Evolutionary conservation across 257 asterid species (phyloP), one percentile per base, ranked within the genome.

Genomic region (Knoxia roxburghii): DNA sequence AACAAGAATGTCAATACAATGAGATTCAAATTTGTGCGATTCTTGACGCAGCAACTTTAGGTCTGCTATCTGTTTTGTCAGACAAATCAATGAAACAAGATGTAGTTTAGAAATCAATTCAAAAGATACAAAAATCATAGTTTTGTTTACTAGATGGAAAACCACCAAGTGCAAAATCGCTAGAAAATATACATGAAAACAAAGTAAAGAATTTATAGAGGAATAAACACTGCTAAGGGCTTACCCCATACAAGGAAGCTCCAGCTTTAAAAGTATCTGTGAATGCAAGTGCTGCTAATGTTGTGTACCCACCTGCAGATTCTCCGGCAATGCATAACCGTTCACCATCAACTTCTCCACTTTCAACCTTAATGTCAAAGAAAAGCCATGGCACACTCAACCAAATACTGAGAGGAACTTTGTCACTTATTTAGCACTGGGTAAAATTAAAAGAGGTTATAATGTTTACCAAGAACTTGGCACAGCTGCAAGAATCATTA

Each of bases 271-370:
- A 93, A 24, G 72, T 77, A 68, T 90, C 84, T 65, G 81, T 80
- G 77, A 93, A 93, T 64, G 97, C 97, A 70, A 90, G 96, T 50
- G 97, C 91, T 23, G 97, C 99, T 61, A 93, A 75, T 74, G 99
- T 90, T 62, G 99, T 93, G 84, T 88, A 93, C 50, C 99, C 99
- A 70, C 99, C 99, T 64, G 99, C 99, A 75, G 99, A 93, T 64
- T 95, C 96, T 71, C 99, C 97, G 3, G 96, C 81, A 65, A 93
- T 93, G 74, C 99, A 93, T 67, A 93, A 76, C 65, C 97, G 84
- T 70, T 85, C 82, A 18, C 89, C 86, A 61, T 93, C 99, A 57
- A 86, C 97, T 75, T 82, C 88, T 76, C 97, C 97, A 69, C 82
- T 77, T 54, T 84, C 89, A 73, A 80, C 97, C 99, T 90, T 73